Conservation (phyloP, 371 early-diverging fungal species). For the Mucor circinelloides region DNA sequence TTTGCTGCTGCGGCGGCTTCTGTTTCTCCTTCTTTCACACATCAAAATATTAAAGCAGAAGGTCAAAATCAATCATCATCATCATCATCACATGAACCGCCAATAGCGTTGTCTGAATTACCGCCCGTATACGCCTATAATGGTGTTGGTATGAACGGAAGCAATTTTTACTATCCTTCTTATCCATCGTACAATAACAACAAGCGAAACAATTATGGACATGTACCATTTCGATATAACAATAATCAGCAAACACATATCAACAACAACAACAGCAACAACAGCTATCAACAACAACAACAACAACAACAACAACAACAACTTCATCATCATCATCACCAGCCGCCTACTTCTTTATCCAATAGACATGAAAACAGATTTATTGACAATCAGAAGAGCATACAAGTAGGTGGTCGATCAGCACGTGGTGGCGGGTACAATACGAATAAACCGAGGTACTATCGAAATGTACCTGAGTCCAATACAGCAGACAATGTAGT, state of each 20-base stretch:
- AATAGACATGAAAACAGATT: not conserved
- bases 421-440: not conserved
- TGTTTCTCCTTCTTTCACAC: not conserved
- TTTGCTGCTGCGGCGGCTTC: not conserved
- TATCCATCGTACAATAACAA: not conserved
- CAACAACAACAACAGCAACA: not conserved
- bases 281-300: not conserved
- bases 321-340: not conserved
- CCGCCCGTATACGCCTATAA: not conserved
- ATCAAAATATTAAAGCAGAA: constrained; percentile 4
- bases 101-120: not conserved
- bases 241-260: not conserved
- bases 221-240: not conserved
- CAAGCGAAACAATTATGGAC: not conserved
- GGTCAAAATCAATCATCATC: not conserved
- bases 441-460: not conserved
- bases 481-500: not conserved
- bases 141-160: not conserved
- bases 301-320: not conserved
- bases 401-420: constrained; percentile 9
- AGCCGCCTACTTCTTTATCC: not conserved
- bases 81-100: not conserved
- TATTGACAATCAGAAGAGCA: constrained; percentile 3
- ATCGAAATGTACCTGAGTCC: not conserved
- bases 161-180: not conserved